Evolutionary conservation across 768 basidiomycete genomes (phyloP), one percentile per base, ranked within the genome.

Genomic region (Lactarius hatsudake): DNA sequence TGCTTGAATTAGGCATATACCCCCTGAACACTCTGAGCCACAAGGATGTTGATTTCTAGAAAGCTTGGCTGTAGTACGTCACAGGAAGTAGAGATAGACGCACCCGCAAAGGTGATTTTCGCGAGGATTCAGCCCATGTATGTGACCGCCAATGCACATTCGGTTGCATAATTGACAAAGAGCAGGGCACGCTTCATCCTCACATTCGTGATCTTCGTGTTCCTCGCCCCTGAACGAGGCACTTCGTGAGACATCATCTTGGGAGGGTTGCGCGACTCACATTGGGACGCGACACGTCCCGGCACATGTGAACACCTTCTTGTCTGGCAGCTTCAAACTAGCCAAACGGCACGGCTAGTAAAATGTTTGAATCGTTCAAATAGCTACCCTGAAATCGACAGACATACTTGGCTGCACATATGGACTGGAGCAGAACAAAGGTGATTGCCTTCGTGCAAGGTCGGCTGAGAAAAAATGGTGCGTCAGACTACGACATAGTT

Each of bases 1-100:
- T 0, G 82, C 85, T 59, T 86, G 81, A 18, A 87, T 86, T 61
- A 85, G 79, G 65, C 86, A 87, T n/a, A 82, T 83, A 4, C 87
- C 86, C 0, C 72, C 70, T 26, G 75, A 69, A 67, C 86, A 88
- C 4, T 76, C 43, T 0, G 78, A 73, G 18, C 69, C 61, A 65
- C 86, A 87, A 17, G 77, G 63, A 71, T 87, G 86, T 18, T 78
- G 75, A 76, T 87, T 81, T 2, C 86, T 87, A 53, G 13, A 43
- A n/a, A 28, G 5, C 51, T 26, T 53, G 4, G 26, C 48, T 5
- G 23, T 23, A 53, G 13, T 53, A 53, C 5, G 2, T 53, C 36
- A 8, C 38, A 36, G 26, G 34, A 17, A 13, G 45, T 10, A 2
- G 6, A 5, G 0, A 13, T 56, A 18, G 5, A 76, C 75, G 34